A percentile compares a stretch with the other conserved stretches of the same genome.
phyloP scores from a whole-genome alignment of 129 eudicot species.

The Mikania micrantha region DNA sequence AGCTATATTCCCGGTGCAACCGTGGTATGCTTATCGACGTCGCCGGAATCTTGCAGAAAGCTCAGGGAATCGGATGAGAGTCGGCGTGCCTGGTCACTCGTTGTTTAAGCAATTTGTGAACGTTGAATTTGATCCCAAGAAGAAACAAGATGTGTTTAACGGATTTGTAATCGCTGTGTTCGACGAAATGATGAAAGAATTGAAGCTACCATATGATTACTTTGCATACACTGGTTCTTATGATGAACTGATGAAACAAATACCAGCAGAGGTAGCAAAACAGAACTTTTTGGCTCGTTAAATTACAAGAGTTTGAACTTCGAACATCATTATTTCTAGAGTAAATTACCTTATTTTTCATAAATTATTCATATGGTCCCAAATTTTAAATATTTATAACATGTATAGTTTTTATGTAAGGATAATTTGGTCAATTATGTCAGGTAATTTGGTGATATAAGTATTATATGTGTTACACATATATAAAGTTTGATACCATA shows the following conservation, averaged over 20 bases:
- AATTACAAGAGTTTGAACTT: too few relatives aligned
- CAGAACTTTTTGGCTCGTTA: too few relatives aligned
- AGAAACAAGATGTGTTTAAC: slow-evolving; percentile 14
- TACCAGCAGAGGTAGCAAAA: slow-evolving; percentile 35
- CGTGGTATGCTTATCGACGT: slow-evolving; percentile 31
- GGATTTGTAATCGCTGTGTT: slow-evolving; percentile 57
- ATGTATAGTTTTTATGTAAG: too few relatives aligned
- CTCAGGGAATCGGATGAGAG: slow-evolving; percentile 26
- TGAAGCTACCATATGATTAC: slow-evolving; percentile 44
- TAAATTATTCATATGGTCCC: too few relatives aligned
- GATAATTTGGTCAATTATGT: too few relatives aligned
- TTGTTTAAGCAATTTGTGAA: slow-evolving; percentile 42
- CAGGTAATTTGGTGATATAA: too few relatives aligned
- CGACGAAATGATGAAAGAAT: slow-evolving; percentile 29
- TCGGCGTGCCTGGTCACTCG: slow-evolving; percentile 50
- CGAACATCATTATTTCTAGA: too few relatives aligned
- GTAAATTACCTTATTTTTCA: too few relatives aligned
- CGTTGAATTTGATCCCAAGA: slow-evolving; percentile 21
- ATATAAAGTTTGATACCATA: too few relatives aligned
- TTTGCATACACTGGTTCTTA: slow-evolving; percentile 38
- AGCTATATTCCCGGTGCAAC: slow-evolving; percentile 40
- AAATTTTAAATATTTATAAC: too few relatives aligned
- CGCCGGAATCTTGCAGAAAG: slow-evolving; percentile 37
- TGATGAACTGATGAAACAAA: slow-evolving; percentile 29
- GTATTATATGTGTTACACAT: too few relatives aligned